Evolutionary conservation across 371 early-diverging fungal species (phyloP), one percentile per base, ranked within the genome.

Genomic region (Choanephora cucurbitarum): DNA sequence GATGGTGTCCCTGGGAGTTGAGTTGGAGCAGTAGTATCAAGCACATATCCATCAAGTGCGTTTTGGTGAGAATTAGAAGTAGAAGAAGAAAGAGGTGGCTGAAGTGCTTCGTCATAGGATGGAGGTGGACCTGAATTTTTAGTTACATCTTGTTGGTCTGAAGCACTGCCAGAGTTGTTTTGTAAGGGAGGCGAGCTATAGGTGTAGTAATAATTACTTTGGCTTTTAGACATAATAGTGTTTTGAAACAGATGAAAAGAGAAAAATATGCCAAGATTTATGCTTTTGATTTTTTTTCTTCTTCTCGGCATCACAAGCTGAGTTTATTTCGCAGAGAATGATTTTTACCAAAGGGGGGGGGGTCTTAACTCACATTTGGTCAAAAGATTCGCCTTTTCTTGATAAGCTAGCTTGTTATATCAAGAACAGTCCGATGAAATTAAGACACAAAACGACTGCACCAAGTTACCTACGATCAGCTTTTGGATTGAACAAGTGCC

Each of bases 101-200:
- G 21, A 9, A 52, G 21, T 1, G 62, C 70, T 21, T 62, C 62
- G 17, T 74, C 68, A 28, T 74, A 70, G n/a, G 68, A 51, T 50
- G 70, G 70, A 10, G 62, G 74, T 17, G 60, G 34, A 37, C 17
- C 31, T 33, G 21, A 21, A 14, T 50, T 46, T 22, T 40, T 13
- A 39, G 22, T 33, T 19, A 59, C 41, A 8, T 69, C 53, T 42
- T 63, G 55, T 15, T n/a, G n/a, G n/a, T 60, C 18, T 13, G 67
- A 49, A n/a, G n/a, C n/a, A 46, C 58, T 53, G 21, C 43, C 24
- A 39, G 62, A 51, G 3, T n/a, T 17, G 19, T 44, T 41, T 7
- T 14, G 24, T 13, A 55, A 31, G 5, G 68, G 48, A n/a, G 66
- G 67, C 21, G 66, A 62, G 42, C 55, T 64, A 18, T 64, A 69